Base-by-base conservation (phyloP, 2,329 filamentous ascomycete genomes). In the Penicillium sp. region DNA sequence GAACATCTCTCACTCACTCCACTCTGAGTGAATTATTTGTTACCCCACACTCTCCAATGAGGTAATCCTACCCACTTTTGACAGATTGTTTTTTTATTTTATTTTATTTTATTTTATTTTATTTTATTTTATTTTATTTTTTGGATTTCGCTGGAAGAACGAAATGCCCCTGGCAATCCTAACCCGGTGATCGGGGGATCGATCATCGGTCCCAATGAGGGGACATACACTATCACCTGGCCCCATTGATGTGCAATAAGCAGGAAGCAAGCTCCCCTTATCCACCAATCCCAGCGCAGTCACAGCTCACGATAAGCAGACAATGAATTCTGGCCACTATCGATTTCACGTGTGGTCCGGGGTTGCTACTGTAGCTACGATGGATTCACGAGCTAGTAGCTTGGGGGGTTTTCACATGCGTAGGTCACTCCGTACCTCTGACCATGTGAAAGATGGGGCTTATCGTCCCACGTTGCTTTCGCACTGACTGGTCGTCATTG, bases 21-120 rank as follows among this genome's bases (percentile, higher is more conserved):
- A 55, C 55, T 45, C 31, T 57, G 48, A 53, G 42, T 54, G 50
- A 55, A 47, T 50, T 49, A 50, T 53, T 50, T 53, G 31, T 46
- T 61, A 61, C 59, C 61, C 61, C 58, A 61, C 59, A 61, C 48
- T 59, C 50, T 39, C 54, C 52, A 50, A 47, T 48, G 23, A 27
- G 31, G 45, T 37, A 46, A 51, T 26, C 11, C 19, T 47, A 53
- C 42, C 50, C 50, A 53, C 50, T 46, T 53, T 37, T 45, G 39
- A 52, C 50, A 45, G 21, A 39, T 37, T 37, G 25, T 25, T 26
- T 37, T 26, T 37, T 25, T 11, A 14, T 50, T 50, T n/a, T 19
- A n/a, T n/a, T n/a, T n/a, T n/a, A n/a, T n/a, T n/a, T n/a, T n/a
- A n/a, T n/a, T n/a, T n/a, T n/a, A n/a, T n/a, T n/a, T n/a, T n/a